These are phyloP conservation scores for Colletotrichum tanaceti DNA, from an alignment of 2,329 filamentous ascomycete genomes.

Conservation along the genomic window DNA sequence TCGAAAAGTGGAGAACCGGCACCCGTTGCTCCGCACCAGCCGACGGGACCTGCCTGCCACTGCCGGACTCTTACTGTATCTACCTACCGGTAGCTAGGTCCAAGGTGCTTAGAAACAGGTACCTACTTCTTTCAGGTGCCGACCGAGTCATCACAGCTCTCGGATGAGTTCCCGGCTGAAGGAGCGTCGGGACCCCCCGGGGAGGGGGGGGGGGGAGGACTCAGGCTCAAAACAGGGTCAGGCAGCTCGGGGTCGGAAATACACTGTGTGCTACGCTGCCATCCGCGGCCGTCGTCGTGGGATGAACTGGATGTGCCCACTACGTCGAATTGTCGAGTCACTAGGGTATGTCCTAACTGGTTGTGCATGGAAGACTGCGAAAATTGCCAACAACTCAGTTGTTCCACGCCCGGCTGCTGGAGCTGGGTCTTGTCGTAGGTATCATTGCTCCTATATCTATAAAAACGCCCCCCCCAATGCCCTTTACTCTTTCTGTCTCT, in stretches of 20 bases:
- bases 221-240: background rate
- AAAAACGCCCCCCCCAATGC: constrained; percentile 39
- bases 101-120: no score
- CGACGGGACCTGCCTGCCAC: constrained; percentile 5
- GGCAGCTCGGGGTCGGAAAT: constrained; percentile 33
- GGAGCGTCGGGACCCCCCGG: background rate
- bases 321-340: background rate
- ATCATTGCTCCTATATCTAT: constrained; percentile 35
- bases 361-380: no score
- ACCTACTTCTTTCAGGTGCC: no score
- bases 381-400: background rate
- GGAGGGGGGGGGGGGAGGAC: no score
- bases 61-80: background rate
- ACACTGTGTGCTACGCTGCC: constrained; percentile 19
- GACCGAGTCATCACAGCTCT: background rate
- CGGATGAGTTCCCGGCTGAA: background rate
- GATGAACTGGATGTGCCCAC: constrained; percentile 5
- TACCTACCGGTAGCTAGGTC: no score
- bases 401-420: constrained; percentile 17
- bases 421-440: constrained; percentile 29
- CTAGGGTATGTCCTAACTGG: no score
- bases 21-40: constrained; percentile 30
- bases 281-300: constrained; percentile 3
- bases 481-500: background rate
- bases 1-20: constrained; percentile 23